These are phyloP conservation scores for Apiosordaria backusii DNA, from an alignment of 495 filamentous ascomycete genomes.

Conservation along the genomic window DNA sequence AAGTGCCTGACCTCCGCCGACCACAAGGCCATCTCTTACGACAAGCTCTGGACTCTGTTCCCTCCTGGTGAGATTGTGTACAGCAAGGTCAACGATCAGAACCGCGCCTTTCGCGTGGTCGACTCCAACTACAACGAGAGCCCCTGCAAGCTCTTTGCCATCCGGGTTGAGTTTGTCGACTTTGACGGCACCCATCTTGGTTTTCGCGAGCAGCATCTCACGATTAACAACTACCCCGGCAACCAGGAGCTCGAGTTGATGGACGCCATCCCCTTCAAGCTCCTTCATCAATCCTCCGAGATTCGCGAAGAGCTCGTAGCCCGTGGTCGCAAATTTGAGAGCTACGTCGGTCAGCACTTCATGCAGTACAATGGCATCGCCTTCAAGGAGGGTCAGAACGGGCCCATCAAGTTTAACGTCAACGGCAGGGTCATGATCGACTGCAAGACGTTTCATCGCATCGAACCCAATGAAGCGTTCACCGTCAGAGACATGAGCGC, in stretches of 20 bases:
- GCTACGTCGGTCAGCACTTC: slow-evolving; percentile 30
- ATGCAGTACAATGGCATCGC: slow-evolving; percentile 31
- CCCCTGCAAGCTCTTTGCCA: slow-evolving; percentile 7
- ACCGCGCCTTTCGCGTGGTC: slow-evolving; percentile 31
- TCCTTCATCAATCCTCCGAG: slow-evolving; percentile 24
- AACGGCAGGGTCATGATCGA: slow-evolving; percentile 39
- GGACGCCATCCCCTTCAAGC: slow-evolving; percentile 25
- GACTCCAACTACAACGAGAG: slow-evolving; percentile 22
- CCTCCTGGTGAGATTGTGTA: slow-evolving; percentile 27
- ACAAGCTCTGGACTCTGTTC: slow-evolving; percentile 39
- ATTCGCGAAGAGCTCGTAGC: slow-evolving; percentile 23
- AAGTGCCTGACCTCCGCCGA: slow-evolving; percentile 22
- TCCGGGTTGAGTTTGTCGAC: slow-evolving; percentile 28
- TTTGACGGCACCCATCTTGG: slow-evolving; percentile 37
- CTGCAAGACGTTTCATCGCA: slow-evolving; percentile 32
- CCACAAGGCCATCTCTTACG: slow-evolving; percentile 32
- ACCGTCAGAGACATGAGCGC: slow-evolving; percentile 11
- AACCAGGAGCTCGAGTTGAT: slow-evolving; percentile 28
- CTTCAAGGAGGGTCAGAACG: slow-evolving; percentile 25
- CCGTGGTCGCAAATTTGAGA: slow-evolving; percentile 36
- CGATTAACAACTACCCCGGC: slow-evolving; percentile 29
- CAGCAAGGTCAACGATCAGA: slow-evolving; percentile 24
- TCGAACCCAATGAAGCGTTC: slow-evolving; percentile 29
- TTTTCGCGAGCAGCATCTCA: slow-evolving; percentile 18
- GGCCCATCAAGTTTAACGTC: slow-evolving; percentile 27